Evolutionary conservation across 1,284 basidiomycete genomes (phyloP).

Genomic region (Melampsora larici-populina): DNA sequence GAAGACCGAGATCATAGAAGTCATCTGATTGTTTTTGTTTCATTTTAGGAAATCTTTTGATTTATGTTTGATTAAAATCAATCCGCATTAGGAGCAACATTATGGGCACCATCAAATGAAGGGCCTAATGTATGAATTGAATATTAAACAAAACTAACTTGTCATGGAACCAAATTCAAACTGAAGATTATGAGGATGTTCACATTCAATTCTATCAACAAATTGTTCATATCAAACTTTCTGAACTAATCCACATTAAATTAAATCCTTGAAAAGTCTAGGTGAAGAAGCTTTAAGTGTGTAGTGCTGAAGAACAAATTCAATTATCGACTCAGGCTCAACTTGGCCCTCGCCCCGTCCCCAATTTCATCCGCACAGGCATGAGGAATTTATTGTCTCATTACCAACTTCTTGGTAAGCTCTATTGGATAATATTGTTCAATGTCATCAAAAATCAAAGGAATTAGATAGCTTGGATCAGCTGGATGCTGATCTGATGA

Average conservation of each 20-base stretch:
- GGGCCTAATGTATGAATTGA: conserved; percentile 8
- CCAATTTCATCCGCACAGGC: too few species aligned
- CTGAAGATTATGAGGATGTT: conserved; percentile 22
- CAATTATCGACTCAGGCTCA: too few species aligned
- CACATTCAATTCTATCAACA: conserved; percentile 18
- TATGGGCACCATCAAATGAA: conserved; percentile 38
- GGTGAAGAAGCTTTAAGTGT: conserved; percentile 27
- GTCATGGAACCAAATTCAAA: background rate
- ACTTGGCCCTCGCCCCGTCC: too few species aligned
- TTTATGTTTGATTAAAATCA: conserved; percentile 17
- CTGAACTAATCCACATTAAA: conserved; percentile 10
- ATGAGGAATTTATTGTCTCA: too few species aligned
- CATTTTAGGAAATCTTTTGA: background rate
- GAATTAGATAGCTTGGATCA: conserved; percentile 66
- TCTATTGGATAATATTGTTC: conserved; percentile 94
- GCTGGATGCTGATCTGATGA: conserved; percentile 63
- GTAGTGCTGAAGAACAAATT: too few species aligned
- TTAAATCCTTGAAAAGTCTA: conserved; percentile 18
- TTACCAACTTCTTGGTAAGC: too few species aligned
- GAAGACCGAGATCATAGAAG: background rate
- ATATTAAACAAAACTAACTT: conserved; percentile 20
- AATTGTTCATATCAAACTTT: background rate
- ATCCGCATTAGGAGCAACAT: conserved; percentile 2
- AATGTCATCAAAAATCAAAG: conserved; percentile 71
- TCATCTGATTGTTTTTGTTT: background rate